Conservation (phyloP, 164 flowering plant genomes). For the Macadamia integrifolia region DNA sequence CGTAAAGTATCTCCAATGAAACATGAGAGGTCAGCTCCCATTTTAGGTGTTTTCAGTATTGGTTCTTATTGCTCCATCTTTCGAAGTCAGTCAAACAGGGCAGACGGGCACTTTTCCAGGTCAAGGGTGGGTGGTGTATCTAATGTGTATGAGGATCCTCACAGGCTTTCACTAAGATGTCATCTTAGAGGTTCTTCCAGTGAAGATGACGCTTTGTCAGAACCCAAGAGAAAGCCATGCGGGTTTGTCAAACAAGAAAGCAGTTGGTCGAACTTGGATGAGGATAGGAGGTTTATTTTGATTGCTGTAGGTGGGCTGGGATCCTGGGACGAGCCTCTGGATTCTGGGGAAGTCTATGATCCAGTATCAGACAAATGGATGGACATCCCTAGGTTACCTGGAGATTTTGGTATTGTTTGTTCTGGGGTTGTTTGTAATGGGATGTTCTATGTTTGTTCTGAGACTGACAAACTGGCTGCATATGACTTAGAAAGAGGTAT, state of each 20-base stretch:
- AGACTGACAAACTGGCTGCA: constrained; percentile 68
- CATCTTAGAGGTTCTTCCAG: constrained; percentile 40
- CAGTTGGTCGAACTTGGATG: constrained; percentile 29
- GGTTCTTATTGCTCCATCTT: constrained; percentile 37
- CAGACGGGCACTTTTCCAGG: constrained; percentile 51
- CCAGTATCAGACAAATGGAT: constrained; percentile 74
- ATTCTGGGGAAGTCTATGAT: constrained; percentile 89
- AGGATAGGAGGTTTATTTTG: constrained; percentile 48
- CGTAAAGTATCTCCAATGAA: constrained; percentile 78
- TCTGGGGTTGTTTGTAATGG: constrained; percentile 72
- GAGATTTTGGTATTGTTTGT: constrained; percentile 73
- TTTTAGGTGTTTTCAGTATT: constrained; percentile 69
- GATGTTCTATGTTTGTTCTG: constrained; percentile 80
- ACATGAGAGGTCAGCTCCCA: constrained; percentile 73
- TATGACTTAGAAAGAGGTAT: constrained; percentile 76
- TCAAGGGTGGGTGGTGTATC: constrained; percentile 66
- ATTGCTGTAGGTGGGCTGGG: constrained; percentile 92
- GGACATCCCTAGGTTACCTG: constrained; percentile 66
- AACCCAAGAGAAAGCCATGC: constrained; percentile 32
- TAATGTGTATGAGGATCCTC: constrained; percentile 96
- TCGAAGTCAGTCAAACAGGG: constrained; percentile 42
- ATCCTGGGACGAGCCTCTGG: constrained; percentile 82
- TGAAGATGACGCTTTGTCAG: constrained; percentile 35
- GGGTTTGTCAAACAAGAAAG: constrained; percentile 31
- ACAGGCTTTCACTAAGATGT: constrained; percentile 79